phyloP scores from a whole-genome alignment of 2,329 filamentous ascomycete species.

The Lojkania enalia region DNA sequence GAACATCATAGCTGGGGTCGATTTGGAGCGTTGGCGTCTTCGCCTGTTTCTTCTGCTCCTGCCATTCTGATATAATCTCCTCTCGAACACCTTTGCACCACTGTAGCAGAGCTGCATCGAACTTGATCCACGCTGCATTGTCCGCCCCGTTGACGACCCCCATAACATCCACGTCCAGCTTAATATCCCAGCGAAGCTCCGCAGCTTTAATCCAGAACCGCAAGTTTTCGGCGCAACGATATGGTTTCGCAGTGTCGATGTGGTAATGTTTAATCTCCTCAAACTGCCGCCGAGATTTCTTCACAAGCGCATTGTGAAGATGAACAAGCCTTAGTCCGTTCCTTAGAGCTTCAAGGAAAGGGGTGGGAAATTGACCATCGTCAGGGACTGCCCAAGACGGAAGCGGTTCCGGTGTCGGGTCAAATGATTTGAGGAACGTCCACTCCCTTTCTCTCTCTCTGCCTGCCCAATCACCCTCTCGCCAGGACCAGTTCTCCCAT shows the following conservation, averaged over 20 bases:
- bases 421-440: conserved; percentile 78
- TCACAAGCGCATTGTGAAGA: conserved; percentile 87
- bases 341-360: conserved; percentile 73
- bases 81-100: conserved; percentile 84
- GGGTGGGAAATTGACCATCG: conserved; percentile 63
- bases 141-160: conserved; percentile 78
- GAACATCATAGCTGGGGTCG: conserved; percentile 37
- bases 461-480: conserved; percentile 72
- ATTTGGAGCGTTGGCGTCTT: conserved; percentile 46
- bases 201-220: conserved; percentile 96
- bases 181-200: conserved; percentile 88
- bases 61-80: conserved; percentile 78
- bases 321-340: conserved; percentile 81
- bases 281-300: conserved; percentile 82
- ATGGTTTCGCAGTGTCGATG: conserved; percentile 91
- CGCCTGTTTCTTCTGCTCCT: conserved; percentile 44
- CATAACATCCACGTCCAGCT: conserved; percentile 81
- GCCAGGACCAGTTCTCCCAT: conserved; percentile 78
- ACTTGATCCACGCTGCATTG: conserved; percentile 72
- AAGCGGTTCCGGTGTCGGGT: conserved; percentile 60
- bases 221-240: conserved; percentile 89
- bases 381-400: conserved; percentile 68
- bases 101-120: conserved; percentile 78
- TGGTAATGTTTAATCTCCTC: conserved; percentile 88
- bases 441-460: conserved; percentile 77